Percentiles rank a stretch among this genome's conserved stretches.
These are phyloP conservation scores for Russula griseocarnosa DNA, from an alignment of 768 basidiomycete species.

Conservation along the genomic window DNA sequence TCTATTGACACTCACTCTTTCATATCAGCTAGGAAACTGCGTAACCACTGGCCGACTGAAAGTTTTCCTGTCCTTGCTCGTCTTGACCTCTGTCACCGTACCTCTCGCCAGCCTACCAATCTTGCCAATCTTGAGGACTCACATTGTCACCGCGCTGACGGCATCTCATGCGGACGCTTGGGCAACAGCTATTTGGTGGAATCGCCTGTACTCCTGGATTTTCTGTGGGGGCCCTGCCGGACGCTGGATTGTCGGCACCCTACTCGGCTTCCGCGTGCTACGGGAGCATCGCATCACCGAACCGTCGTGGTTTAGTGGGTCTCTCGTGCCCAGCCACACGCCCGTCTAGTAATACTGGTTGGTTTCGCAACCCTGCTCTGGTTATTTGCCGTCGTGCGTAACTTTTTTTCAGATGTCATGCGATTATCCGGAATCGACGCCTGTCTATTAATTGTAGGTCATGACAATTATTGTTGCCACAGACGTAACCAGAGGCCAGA, in stretches of 20 bases:
- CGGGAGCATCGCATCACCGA: slow-evolving; percentile 11
- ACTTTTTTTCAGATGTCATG: not conserved
- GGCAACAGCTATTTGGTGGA: slow-evolving; percentile 27
- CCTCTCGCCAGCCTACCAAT: slow-evolving; percentile 24
- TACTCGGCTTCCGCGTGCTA: slow-evolving; percentile 27
- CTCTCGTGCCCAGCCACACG: slow-evolving; percentile 24
- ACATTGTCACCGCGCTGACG: slow-evolving; percentile 24
- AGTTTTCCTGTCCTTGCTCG: slow-evolving; percentile 26
- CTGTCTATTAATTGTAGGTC: not conserved
- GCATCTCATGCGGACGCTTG: slow-evolving; percentile 27
- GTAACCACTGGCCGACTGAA: slow-evolving; percentile 26
- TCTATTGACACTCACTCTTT: not conserved
- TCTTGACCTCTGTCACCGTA: slow-evolving; percentile 24
- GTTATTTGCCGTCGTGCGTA: slow-evolving; percentile 25
- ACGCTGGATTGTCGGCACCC: slow-evolving; percentile 26
- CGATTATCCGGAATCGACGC: not conserved
- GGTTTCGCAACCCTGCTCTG: slow-evolving; percentile 14
- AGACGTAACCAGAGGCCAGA: slow-evolving; percentile 24
- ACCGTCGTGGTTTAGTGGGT: slow-evolving; percentile 21
- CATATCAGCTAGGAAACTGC: slow-evolving; percentile 28
- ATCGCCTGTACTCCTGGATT: slow-evolving; percentile 28
- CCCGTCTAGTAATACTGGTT: slow-evolving; percentile 15
- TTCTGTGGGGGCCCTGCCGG: slow-evolving; percentile 29
- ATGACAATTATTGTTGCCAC: slow-evolving; percentile 19
- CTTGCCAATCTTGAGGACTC: slow-evolving; percentile 8